Evolutionary conservation across 1,284 basidiomycete genomes (phyloP).

Genomic region (Exobasidium rhododendri): DNA sequence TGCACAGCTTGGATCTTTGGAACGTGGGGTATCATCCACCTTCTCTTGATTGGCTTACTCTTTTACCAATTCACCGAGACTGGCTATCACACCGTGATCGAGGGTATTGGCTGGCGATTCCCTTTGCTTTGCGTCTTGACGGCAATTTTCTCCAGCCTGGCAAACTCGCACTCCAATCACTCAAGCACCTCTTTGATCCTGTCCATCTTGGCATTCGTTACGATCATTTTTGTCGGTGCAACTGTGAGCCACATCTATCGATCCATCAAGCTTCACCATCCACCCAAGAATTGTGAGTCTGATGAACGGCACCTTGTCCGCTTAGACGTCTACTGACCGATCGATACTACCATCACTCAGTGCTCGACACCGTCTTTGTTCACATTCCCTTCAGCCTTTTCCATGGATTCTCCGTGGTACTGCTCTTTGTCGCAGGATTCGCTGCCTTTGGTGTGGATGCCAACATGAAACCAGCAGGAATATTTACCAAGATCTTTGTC

Average conservation of each 20-base stretch:
- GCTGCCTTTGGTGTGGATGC: conserved; percentile 85
- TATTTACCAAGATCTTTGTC: conserved; percentile 89
- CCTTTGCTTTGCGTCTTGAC: conserved; percentile 79
- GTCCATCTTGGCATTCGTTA: conserved; percentile 77
- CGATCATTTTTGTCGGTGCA: conserved; percentile 78
- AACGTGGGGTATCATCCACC: conserved; percentile 74
- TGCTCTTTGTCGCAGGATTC: conserved; percentile 82
- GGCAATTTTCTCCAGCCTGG: conserved; percentile 74
- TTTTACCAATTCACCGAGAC: conserved; percentile 56
- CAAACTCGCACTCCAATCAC: conserved; percentile 27
- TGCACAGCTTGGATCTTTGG: conserved; percentile 71
- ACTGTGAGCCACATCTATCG: conserved; percentile 88
- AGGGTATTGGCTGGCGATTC: conserved; percentile 83
- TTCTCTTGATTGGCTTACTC: conserved; percentile 70
- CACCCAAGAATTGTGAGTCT: conserved; percentile 60
- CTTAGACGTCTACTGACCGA: background rate
- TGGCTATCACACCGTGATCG: conserved; percentile 78
- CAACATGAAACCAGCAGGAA: conserved; percentile 65
- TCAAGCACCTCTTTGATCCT: conserved; percentile 60
- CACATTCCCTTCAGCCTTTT: conserved; percentile 61
- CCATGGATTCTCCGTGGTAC: conserved; percentile 90
- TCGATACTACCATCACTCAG: conserved; percentile 36
- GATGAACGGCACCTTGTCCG: background rate
- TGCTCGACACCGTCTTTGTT: conserved; percentile 59
- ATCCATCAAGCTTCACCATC: conserved; percentile 78